These are phyloP conservation scores for Powellomyces hirtus DNA, from an alignment of 192 early-diverging fungal genomes.

Conservation along the genomic window DNA sequence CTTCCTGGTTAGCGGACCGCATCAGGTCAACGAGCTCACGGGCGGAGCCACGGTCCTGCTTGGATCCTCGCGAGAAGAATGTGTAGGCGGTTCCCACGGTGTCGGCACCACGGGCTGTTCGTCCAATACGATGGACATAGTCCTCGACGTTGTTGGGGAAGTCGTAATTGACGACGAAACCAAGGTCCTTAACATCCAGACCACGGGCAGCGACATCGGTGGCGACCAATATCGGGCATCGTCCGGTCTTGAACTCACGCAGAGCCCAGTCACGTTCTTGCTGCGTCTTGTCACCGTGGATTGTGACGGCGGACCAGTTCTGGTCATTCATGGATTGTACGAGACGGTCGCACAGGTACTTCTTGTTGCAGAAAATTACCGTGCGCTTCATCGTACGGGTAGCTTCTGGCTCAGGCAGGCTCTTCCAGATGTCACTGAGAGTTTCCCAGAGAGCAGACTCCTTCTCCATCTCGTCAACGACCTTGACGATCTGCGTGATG, in stretches of 20 bases:
- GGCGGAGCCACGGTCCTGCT: conserved; percentile 46
- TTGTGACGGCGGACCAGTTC: conserved; percentile 69
- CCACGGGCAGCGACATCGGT: conserved; percentile 81
- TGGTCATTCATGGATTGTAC: conserved; percentile 34
- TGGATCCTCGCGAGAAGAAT: conserved; percentile 39
- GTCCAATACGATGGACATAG: conserved; percentile 60
- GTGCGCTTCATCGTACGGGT: conserved; percentile 39
- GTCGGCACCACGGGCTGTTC: conserved; percentile 40
- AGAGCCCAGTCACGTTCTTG: conserved; percentile 96
- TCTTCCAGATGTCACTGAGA: conserved; percentile 38
- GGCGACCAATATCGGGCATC: conserved; percentile 92
- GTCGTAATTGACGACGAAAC: conserved; percentile 75
- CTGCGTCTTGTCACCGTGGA: conserved; percentile 97
- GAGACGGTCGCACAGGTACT: conserved; percentile 48
- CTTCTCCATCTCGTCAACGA: conserved; percentile 74
- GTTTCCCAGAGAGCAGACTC: conserved; percentile 70
- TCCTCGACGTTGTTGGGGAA: conserved; percentile 88
- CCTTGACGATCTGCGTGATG: conserved; percentile 85
- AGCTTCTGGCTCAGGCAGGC: conserved; percentile 38
- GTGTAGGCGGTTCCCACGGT: conserved; percentile 41
- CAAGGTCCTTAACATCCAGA: conserved; percentile 67
- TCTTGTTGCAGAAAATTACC: conserved; percentile 48
- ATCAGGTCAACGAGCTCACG: conserved; percentile 79
- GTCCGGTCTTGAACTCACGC: conserved; percentile 84
- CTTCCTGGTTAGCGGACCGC: conserved; percentile 85